A percentile compares a stretch with the other conserved stretches of the same genome.
These are phyloP conservation scores for Aspergillus sp. DNA, from an alignment of 2,329 filamentous ascomycete genomes.

Conservation along the genomic window DNA sequence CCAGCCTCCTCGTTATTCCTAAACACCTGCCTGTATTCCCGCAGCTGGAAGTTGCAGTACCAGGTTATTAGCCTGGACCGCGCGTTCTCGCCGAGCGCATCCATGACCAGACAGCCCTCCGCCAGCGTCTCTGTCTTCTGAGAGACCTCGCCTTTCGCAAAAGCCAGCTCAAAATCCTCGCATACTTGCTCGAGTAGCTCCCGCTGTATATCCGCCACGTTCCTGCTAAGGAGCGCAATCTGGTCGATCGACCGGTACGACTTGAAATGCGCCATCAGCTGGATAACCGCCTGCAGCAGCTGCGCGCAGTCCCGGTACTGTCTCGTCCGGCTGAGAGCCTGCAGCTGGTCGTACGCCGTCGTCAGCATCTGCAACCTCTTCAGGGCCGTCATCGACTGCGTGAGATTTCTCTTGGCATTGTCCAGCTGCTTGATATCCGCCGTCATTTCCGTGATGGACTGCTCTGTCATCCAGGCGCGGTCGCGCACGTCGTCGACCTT, in stretches of 20 bases:
- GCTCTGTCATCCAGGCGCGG: slow-evolving; percentile 83
- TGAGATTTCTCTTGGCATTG: slow-evolving; percentile 91
- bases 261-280: slow-evolving; percentile 98
- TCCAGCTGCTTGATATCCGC: slow-evolving; percentile 97
- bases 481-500: slow-evolving; percentile 91
- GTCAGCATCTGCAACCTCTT: slow-evolving; percentile 98
- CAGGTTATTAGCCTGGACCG: slow-evolving; percentile 75
- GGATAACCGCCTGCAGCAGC: slow-evolving; percentile 84
- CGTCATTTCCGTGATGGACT: slow-evolving; percentile 96
- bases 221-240: slow-evolving; percentile 84
- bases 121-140: slow-evolving; percentile 60
- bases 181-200: slow-evolving; percentile 96
- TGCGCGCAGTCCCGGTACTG: slow-evolving; percentile 95
- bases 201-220: slow-evolving; percentile 85
- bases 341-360: slow-evolving; percentile 94
- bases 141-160: slow-evolving; percentile 75
- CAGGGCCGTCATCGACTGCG: slow-evolving; percentile 92
- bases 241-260: slow-evolving; percentile 96
- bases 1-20: slow-evolving; percentile 93
- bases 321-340: slow-evolving; percentile 68
- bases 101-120: slow-evolving; percentile 88
- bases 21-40: slow-evolving; percentile 94
- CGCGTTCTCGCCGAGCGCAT: slow-evolving; percentile 83
- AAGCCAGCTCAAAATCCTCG: slow-evolving; percentile 94
- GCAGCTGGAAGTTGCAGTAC: slow-evolving; percentile 95